Percentiles rank a stretch among this genome's conserved stretches.
Conservation (phyloP, 2,329 filamentous ascomycete genomes). For the Peltaster fructicola region DNA sequence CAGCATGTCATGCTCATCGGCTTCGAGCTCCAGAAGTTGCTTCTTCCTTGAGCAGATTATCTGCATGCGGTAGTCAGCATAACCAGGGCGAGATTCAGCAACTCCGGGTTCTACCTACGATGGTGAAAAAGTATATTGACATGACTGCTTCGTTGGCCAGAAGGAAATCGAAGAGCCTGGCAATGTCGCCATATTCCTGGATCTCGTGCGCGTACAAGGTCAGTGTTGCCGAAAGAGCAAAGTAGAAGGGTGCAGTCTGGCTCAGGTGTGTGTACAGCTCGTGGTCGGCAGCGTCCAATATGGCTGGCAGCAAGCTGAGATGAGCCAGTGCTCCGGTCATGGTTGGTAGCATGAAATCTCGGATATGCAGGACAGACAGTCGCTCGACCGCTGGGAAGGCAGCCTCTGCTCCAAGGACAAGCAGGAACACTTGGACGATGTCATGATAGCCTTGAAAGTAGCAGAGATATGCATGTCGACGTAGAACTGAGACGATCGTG, state of each 20-base stretch:
- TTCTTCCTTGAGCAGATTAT: constrained; percentile 65
- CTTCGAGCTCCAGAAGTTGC: constrained; percentile 70
- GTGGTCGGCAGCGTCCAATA: constrained; percentile 56
- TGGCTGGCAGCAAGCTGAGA: constrained; percentile 69
- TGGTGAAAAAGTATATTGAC: constrained; percentile 78
- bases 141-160: constrained; percentile 77
- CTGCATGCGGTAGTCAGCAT: constrained; percentile 18
- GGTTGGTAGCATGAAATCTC: constrained; percentile 93
- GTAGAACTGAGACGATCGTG: constrained; percentile 65
- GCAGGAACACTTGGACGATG: constrained; percentile 85
- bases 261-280: constrained; percentile 47
- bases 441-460: constrained; percentile 99
- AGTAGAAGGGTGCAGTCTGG: constrained; percentile 51
- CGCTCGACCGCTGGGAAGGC: constrained; percentile 51
- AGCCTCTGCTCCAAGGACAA: constrained; percentile 52
- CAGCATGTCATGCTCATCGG: constrained; percentile 80
- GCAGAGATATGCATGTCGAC: constrained; percentile 64
- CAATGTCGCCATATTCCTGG: constrained; percentile 72
- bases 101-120: constrained; percentile 18
- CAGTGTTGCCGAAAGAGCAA: constrained; percentile 79
- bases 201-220: constrained; percentile 97
- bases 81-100: too few species aligned
- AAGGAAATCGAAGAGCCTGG: constrained; percentile 81
- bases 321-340: constrained; percentile 67
- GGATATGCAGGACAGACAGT: constrained; percentile 77